Conservation (phyloP, 257 asterid species). For the Fraxinus quadrangulata region DNA sequence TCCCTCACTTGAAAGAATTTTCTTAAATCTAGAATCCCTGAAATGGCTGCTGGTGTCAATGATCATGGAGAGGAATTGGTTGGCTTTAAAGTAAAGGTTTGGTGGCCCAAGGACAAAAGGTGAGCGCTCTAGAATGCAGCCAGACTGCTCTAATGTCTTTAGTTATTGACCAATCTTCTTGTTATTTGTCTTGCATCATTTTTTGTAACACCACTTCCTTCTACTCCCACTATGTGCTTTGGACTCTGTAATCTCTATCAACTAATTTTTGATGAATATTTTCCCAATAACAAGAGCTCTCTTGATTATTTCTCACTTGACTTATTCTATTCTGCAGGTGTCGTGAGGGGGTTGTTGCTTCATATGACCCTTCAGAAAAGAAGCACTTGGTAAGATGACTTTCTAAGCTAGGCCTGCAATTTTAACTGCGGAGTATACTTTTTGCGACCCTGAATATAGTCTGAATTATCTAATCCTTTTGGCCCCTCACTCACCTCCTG, state of each 20-base stretch:
- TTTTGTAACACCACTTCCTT: neutral
- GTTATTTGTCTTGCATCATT: neutral
- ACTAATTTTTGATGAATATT: slow-evolving; percentile 9
- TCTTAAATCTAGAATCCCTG: slow-evolving; percentile 35
- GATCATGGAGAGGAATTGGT: slow-evolving; percentile 48
- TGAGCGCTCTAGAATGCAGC: slow-evolving; percentile 31
- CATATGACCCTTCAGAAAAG: slow-evolving; percentile 44
- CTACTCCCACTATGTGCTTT: slow-evolving; percentile 8
- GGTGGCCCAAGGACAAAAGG: slow-evolving; percentile 52
- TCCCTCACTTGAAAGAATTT: slow-evolving; percentile 3
- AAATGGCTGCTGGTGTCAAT: slow-evolving; percentile 25
- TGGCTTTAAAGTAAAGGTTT: slow-evolving; percentile 53
- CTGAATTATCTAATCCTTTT: neutral
- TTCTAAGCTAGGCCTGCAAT: neutral
- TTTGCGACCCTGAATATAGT: neutral
- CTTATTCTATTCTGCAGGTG: slow-evolving; percentile 37
- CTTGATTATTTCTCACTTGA: slow-evolving; percentile 15
- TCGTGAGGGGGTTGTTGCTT: slow-evolving; percentile 46
- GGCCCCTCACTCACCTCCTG: neutral
- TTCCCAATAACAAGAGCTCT: neutral
- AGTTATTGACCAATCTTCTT: neutral
- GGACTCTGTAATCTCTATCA: neutral
- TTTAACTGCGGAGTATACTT: neutral
- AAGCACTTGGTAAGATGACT: slow-evolving; percentile 45
- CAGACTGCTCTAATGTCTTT: neutral